phyloP scores from a whole-genome alignment of 805 yeast species.

The Candida hispaniensis region DNA sequence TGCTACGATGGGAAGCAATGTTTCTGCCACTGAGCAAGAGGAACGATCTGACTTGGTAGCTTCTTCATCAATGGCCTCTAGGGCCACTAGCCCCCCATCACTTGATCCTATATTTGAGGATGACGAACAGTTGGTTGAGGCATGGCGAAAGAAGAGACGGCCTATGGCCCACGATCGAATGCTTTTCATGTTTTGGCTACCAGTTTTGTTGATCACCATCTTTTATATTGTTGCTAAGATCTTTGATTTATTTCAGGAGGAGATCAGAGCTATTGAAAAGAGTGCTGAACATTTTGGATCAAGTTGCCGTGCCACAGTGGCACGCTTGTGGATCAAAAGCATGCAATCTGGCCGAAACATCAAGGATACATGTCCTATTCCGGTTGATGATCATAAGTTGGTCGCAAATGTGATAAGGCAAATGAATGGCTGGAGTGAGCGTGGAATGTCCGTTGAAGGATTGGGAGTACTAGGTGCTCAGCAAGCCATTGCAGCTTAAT shows the following conservation, averaged over 20 bases:
- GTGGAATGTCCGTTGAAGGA: neutral
- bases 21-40: slow-evolving; percentile 12
- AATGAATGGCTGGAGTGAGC: slow-evolving; percentile 14
- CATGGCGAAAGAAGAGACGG: slow-evolving; percentile 34
- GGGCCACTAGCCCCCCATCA: slow-evolving; percentile 1
- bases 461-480: too few species aligned
- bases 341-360: slow-evolving; percentile 1
- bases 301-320: slow-evolving; percentile 9
- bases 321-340: slow-evolving; percentile 13
- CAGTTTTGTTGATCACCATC: slow-evolving; percentile 40
- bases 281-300: slow-evolving; percentile 9
- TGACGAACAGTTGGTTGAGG: slow-evolving; percentile 22
- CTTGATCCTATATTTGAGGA: slow-evolving; percentile 15
- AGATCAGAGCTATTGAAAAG: slow-evolving; percentile 3
- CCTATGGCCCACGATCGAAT: slow-evolving; percentile 61
- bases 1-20: neutral
- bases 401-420: slow-evolving; percentile 8
- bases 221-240: slow-evolving; percentile 33
- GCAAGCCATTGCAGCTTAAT: too few species aligned
- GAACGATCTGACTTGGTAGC: slow-evolving; percentile 10
- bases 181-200: slow-evolving; percentile 86
- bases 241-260: slow-evolving; percentile 38
- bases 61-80: slow-evolving; percentile 5
- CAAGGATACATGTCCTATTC: slow-evolving; percentile 8
- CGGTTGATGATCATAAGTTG: slow-evolving; percentile 4